Conservation (phyloP, 176 grass and related monocot genomes). For the Hyparrhenia diplandra region DNA sequence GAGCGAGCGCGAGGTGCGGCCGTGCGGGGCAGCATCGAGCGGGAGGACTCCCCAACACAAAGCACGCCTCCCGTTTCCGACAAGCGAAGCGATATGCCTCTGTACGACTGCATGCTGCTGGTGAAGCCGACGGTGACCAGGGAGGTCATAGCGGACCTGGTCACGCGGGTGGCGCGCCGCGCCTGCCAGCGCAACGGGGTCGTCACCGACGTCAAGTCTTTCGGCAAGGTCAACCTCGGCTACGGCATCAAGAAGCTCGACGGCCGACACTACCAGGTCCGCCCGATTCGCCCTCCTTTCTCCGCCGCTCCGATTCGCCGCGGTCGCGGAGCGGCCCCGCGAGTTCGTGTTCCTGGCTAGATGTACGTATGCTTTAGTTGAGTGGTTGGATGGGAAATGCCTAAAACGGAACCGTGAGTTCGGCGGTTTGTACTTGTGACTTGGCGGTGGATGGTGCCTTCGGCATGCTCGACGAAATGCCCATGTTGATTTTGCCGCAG, state of each 20-base stretch:
- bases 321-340: not conserved
- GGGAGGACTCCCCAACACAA: no score
- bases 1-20: no score
- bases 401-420: not conserved
- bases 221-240: conserved; percentile 60
- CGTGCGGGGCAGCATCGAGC: no score
- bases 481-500: not conserved
- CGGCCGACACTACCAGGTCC: conserved; percentile 77
- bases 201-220: conserved; percentile 79
- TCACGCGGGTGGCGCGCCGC: conserved; percentile 49
- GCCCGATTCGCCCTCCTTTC: no score
- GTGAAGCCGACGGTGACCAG: conserved; percentile 51
- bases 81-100: conserved; percentile 46
- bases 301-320: not conserved
- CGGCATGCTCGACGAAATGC: conserved; percentile 50
- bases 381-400: conserved; percentile 35
- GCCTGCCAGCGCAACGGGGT: conserved; percentile 82
- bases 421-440: not conserved
- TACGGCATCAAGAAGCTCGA: conserved; percentile 88
- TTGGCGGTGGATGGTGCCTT: not conserved
- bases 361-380: not conserved
- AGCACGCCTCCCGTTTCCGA: not conserved
- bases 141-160: conserved; percentile 57
- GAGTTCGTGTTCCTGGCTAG: not conserved
- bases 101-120: conserved; percentile 85